Evolutionary conservation across 192 early-diverging fungal species (phyloP).

Genomic region (Paraglomus brasilianum): DNA sequence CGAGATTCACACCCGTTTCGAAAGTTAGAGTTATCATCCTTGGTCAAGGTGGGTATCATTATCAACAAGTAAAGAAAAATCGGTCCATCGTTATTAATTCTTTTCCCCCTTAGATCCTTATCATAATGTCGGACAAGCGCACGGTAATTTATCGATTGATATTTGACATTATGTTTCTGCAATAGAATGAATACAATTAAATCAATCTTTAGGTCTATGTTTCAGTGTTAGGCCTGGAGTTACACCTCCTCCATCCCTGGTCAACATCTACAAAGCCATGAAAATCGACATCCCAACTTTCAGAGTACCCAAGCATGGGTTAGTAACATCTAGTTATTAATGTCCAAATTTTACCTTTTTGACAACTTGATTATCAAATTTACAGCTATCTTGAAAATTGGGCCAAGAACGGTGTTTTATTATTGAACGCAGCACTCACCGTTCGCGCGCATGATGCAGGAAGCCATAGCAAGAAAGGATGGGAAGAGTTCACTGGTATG

Average conservation of each 20-base stretch:
- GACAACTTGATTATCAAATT: not conserved
- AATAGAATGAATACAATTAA: not conserved
- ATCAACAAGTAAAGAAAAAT: not conserved
- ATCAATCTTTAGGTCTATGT: slow-evolving; percentile 88
- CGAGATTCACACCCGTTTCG: slow-evolving; percentile 66
- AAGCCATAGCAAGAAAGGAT: slow-evolving; percentile 80
- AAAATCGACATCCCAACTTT: slow-evolving; percentile 71
- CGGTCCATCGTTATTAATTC: not conserved
- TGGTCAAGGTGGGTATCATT: slow-evolving; percentile 73
- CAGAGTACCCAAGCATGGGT: slow-evolving; percentile 69
- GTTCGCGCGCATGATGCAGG: slow-evolving; percentile 77
- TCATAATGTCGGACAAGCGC: slow-evolving; percentile 55
- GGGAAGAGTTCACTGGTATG: slow-evolving; percentile 77
- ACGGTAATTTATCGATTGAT: slow-evolving; percentile 37
- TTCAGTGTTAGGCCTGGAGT: slow-evolving; percentile 87
- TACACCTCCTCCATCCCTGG: slow-evolving; percentile 76
- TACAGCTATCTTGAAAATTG: slow-evolving; percentile 67
- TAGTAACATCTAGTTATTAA: slow-evolving; percentile 2
- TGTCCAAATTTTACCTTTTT: not conserved
- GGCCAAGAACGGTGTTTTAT: slow-evolving; percentile 83
- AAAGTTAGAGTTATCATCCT: slow-evolving; percentile 85
- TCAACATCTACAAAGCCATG: slow-evolving; percentile 89
- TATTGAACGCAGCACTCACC: slow-evolving; percentile 87
- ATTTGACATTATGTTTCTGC: too few relatives aligned
- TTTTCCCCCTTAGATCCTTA: slow-evolving; percentile 75